These are phyloP conservation scores for Pythium biforme DNA, from an alignment of 352 stramenopile species.

Conservation along the genomic window DNA sequence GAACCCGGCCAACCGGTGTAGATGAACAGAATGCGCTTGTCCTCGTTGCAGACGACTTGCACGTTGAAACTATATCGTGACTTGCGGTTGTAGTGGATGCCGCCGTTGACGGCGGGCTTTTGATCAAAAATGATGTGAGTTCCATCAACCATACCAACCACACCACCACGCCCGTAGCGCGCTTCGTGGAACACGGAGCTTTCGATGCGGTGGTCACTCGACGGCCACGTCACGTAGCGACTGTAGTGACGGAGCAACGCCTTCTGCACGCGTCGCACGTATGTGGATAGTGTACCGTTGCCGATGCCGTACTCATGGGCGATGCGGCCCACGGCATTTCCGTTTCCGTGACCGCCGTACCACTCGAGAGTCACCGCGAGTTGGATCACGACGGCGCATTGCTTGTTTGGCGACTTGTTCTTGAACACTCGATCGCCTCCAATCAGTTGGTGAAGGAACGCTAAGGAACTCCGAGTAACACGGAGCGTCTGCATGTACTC, in stretches of 20 bases:
- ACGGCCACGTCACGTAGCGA: slow-evolving; percentile 1
- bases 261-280: slow-evolving; percentile 11
- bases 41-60: slow-evolving; percentile 22
- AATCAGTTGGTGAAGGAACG: too few species aligned
- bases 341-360: slow-evolving; percentile 3
- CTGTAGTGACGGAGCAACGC: slow-evolving; percentile 7
- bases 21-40: slow-evolving; percentile 11
- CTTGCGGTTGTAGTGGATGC: slow-evolving; percentile 23
- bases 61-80: slow-evolving; percentile 23
- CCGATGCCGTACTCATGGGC: not conserved
- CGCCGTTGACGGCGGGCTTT: slow-evolving; percentile 19
- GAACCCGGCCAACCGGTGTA: slow-evolving; percentile 24
- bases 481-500: too few species aligned
- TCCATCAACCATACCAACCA: slow-evolving; percentile 24
- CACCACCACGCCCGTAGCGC: slow-evolving; percentile 6
- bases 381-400: not conserved
- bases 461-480: too few species aligned
- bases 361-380: slow-evolving; percentile 15
- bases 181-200: slow-evolving; percentile 8
- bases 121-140: slow-evolving; percentile 19
- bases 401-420: not conserved
- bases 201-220: not conserved
- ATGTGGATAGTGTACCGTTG: not conserved
- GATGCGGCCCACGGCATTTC: slow-evolving; percentile 3
- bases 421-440: too few species aligned